Evolutionary conservation across 164 flowering plant species (phyloP), one percentile per base, ranked within the genome.

Genomic region (Vitis vinifera): DNA sequence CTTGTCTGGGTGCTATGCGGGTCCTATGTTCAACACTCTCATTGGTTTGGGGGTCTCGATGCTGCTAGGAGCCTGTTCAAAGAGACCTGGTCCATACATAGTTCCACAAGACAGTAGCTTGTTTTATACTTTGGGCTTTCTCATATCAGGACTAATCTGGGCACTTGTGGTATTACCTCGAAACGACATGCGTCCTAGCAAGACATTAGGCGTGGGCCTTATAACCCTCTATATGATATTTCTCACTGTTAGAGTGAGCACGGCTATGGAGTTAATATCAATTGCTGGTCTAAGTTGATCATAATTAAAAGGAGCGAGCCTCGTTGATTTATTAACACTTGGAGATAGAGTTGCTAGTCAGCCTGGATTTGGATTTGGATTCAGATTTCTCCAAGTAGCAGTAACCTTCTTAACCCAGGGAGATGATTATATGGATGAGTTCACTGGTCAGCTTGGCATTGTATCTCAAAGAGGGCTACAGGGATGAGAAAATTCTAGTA

Each of bases 21-120:
- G 99, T 51, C 97, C 98, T 6, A 91, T 95, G 97, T 95, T 95
- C 78, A 95, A 93, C 80, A 89, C 89, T 1, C 87, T 93, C 49
- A 84, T 78, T 57, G 99, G 99, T 51, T 76, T 95, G 75, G 99
- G 98, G 50, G 59, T 88, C 71, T 91, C 98, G 15, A 69, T 93
- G 87, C 74, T 93, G 64, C 84, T 91, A 13, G 88, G 92, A 67
- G 90, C 99, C 15, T 91, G 83, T 92, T 78, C 92, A 6, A 56
- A 70, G 56, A 83, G 85, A 19, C 91, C 97, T 58, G 78, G 75
- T 31, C 49, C 87, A 7, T 90, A 82, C 69, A 27, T 69, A n/a
- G 65, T 95, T 73, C 98, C 97, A 3, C 53, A 55, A 68, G 97
- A 93, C 67, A 68, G 68, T 63, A 89, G 91, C 78, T 70, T 91